Conservation (phyloP, 2,329 filamentous ascomycete species). For the Pseudocercospora eumusae region DNA sequence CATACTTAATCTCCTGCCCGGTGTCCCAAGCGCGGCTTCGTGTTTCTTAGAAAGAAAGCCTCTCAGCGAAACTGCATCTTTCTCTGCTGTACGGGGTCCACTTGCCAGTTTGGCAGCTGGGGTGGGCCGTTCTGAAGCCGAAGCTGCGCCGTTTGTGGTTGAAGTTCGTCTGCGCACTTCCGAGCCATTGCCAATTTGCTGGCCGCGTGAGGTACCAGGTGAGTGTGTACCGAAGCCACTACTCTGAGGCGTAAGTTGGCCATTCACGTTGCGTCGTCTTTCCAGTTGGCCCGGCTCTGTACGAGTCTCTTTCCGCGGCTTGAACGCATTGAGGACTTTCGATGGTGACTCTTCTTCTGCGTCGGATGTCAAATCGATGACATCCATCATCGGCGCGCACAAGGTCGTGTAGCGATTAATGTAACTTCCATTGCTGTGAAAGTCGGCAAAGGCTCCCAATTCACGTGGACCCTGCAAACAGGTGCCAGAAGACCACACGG, state of each 20-base stretch:
- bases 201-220: neutral
- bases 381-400: constrained; percentile 11
- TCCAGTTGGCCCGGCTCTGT: neutral
- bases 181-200: neutral
- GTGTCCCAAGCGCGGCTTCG: constrained; percentile 9
- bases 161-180: neutral
- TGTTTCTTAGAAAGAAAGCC: constrained; percentile 7
- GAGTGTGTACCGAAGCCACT: neutral
- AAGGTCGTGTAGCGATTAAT: neutral
- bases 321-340: constrained; percentile 14
- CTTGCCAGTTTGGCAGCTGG: neutral
- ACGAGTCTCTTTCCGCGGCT: constrained; percentile 4
- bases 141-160: neutral
- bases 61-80: neutral
- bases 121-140: neutral
- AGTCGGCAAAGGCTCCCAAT: neutral
- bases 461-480: neutral
- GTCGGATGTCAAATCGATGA: constrained; percentile 18
- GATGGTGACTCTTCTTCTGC: constrained; percentile 16
- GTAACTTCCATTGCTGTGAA: neutral
- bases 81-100: neutral
- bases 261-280: neutral
- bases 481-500: neutral
- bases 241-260: neutral
- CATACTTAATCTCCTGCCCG: constrained; percentile 8